Evolutionary conservation across 176 grass and related monocot species (phyloP).

Genomic region (Bonia amplexicaulis): DNA sequence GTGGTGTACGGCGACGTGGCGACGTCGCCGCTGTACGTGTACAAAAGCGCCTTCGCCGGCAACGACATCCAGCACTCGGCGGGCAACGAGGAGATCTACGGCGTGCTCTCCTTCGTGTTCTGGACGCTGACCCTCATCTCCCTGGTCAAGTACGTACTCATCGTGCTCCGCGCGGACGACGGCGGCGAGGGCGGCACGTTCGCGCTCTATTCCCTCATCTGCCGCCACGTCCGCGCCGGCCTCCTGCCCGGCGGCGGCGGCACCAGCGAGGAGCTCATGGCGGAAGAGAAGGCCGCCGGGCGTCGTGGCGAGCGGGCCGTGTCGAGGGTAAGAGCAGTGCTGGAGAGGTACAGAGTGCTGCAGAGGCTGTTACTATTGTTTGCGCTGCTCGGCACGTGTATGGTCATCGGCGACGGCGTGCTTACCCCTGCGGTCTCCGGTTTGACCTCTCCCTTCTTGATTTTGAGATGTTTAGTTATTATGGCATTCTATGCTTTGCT

Average conservation of each 20-base stretch:
- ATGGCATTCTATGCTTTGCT: constrained; percentile 1
- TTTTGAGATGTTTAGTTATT: background rate
- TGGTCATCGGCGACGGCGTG: constrained; percentile 97
- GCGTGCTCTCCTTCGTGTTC: constrained; percentile 97
- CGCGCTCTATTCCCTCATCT: constrained; percentile 96
- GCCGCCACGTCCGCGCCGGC: constrained; percentile 75
- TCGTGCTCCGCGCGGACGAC: constrained; percentile 87
- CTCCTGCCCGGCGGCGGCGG: constrained; percentile 62
- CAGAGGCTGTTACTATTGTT: constrained; percentile 74
- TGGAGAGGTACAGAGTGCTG: constrained; percentile 73
- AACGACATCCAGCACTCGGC: constrained; percentile 82
- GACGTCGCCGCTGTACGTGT: constrained; percentile 94
- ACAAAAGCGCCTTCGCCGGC: constrained; percentile 83
- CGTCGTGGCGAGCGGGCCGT: background rate
- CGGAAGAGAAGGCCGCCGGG: constrained; percentile 18
- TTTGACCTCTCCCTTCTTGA: constrained; percentile 30
- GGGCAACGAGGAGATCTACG: constrained; percentile 98
- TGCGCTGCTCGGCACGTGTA: constrained; percentile 87
- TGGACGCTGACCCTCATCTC: constrained; percentile 95
- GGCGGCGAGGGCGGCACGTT: constrained; percentile 97
- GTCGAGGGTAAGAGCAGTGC: constrained; percentile 26
- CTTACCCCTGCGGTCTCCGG: constrained; percentile 92
- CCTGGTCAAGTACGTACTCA: constrained; percentile 90
- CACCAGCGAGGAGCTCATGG: constrained; percentile 57
- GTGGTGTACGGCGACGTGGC: constrained; percentile 96